These are phyloP conservation scores for Staphylotrichum longicolle DNA, from an alignment of 495 filamentous ascomycete species.

Conservation along the genomic window DNA sequence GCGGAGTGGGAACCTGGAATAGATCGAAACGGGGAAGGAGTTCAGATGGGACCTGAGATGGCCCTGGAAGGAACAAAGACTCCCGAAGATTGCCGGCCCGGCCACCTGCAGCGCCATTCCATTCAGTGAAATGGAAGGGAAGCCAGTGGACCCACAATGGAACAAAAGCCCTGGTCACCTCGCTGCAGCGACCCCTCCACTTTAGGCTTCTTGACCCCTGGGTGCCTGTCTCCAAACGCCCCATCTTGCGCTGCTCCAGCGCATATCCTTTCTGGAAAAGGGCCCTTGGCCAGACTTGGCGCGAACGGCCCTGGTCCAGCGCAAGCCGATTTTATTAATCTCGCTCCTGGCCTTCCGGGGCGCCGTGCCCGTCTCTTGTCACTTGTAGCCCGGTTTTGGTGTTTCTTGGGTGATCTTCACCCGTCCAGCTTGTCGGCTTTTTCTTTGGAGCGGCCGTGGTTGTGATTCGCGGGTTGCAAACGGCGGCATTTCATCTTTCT, in stretches of 20 bases:
- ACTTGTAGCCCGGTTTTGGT: conserved; percentile 6
- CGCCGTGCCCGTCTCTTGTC: conserved; percentile 5
- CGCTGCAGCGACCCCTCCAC: conserved; percentile 5
- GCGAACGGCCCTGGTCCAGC: conserved; percentile 12
- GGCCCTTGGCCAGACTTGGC: conserved; percentile 24
- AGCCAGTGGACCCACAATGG: no score
- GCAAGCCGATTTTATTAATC: conserved; percentile 33
- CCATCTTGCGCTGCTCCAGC: conserved; percentile 6
- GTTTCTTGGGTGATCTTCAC: conserved; percentile 6
- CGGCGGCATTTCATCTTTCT: no score
- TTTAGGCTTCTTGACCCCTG: not conserved
- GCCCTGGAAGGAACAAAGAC: not conserved
- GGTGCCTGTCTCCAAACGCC: not conserved
- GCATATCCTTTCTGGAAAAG: conserved; percentile 17
- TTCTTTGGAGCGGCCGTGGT: not conserved
- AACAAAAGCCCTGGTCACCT: not conserved
- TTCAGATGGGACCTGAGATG: not conserved
- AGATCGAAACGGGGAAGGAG: no score
- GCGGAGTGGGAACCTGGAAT: no score
- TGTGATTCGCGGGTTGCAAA: not conserved
- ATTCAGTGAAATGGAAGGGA: no score
- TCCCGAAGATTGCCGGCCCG: conserved; percentile 14
- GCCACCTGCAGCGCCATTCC: not conserved
- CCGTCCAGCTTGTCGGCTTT: not conserved
- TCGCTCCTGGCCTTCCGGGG: conserved; percentile 27